Percentiles rank a stretch among this genome's conserved stretches.
Conservation (phyloP, 2,329 filamentous ascomycete genomes). For the Pyrenophora seminiperda region DNA sequence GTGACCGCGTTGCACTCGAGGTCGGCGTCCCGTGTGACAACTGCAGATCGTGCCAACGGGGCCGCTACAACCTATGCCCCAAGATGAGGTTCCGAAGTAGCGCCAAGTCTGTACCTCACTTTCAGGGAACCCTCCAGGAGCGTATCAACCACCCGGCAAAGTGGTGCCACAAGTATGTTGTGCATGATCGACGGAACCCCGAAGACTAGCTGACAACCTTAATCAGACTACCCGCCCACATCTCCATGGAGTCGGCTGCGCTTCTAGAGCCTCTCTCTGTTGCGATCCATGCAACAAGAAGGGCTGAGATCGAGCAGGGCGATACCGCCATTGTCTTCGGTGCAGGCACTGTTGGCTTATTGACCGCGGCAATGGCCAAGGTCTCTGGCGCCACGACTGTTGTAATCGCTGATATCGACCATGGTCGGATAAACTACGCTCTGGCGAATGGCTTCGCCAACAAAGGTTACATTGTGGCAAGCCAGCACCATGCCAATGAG, state of each 20-base stretch:
- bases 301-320: slow-evolving; percentile 73
- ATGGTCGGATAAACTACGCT: slow-evolving; percentile 49
- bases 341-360: slow-evolving; percentile 66
- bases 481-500: slow-evolving; percentile 31
- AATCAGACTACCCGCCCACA: slow-evolving; percentile 47
- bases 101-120: slow-evolving; percentile 51
- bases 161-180: slow-evolving; percentile 53
- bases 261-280: slow-evolving; percentile 71
- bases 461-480: slow-evolving; percentile 45
- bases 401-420: slow-evolving; percentile 49
- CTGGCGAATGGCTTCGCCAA: slow-evolving; percentile 48
- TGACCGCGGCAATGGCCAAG: slow-evolving; percentile 50
- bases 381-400: slow-evolving; percentile 50
- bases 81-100: slow-evolving; percentile 52
- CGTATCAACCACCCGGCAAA: slow-evolving; percentile 52
- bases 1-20: slow-evolving; percentile 50
- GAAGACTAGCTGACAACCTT: slow-evolving; percentile 37
- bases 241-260: slow-evolving; percentile 48
- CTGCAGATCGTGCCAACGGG: slow-evolving; percentile 50
- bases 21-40: slow-evolving; percentile 51
- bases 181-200: slow-evolving; percentile 37
- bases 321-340: slow-evolving; percentile 83
- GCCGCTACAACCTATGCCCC: slow-evolving; percentile 51
- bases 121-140: slow-evolving; percentile 52
- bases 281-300: slow-evolving; percentile 81